These are phyloP conservation scores for Condylostoma magnum DNA, from an alignment of 169 alveolate genomes.

Conservation along the genomic window DNA sequence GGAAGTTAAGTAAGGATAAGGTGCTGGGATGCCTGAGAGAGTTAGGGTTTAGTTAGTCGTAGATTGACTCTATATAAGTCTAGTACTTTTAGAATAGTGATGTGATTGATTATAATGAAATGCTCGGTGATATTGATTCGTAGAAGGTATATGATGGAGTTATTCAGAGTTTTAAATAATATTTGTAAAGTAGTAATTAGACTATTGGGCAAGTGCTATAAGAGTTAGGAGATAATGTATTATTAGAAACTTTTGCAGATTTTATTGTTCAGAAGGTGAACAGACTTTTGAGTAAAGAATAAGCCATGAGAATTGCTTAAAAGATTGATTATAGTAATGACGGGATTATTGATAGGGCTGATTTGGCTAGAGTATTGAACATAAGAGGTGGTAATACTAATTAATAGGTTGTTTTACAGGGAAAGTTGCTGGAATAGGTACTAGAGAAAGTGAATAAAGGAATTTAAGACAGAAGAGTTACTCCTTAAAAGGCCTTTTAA, in stretches of 20 bases:
- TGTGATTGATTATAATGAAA: slow-evolving; percentile 1
- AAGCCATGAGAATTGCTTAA: neutral
- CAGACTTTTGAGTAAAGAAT: neutral
- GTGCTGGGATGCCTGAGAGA: slow-evolving; percentile 1
- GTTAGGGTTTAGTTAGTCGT: neutral
- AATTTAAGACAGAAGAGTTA: slow-evolving; percentile 34
- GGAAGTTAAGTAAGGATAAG: neutral
- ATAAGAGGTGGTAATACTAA: neutral
- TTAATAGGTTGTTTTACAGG: neutral
- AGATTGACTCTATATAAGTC: too few species aligned
- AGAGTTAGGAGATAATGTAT: slow-evolving; percentile 8
- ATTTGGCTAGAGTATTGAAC: slow-evolving; percentile 29
- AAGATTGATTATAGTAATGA: slow-evolving; percentile 47
- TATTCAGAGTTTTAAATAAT: neutral
- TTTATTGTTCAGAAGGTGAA: neutral
- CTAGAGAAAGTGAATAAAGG: slow-evolving; percentile 32
- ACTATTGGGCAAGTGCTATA: slow-evolving; percentile 6
- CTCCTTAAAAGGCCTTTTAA: slow-evolving; percentile 43
- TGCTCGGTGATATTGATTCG: neutral
- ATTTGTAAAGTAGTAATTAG: neutral
- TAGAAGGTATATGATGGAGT: neutral
- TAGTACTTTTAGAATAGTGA: too few species aligned
- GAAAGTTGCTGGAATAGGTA: slow-evolving; percentile 35
- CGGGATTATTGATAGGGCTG: slow-evolving; percentile 41
- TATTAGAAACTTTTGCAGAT: neutral